phyloP scores from a whole-genome alignment of 192 early-diverging fungal genomes.

The Backusella parvicylindrica region DNA sequence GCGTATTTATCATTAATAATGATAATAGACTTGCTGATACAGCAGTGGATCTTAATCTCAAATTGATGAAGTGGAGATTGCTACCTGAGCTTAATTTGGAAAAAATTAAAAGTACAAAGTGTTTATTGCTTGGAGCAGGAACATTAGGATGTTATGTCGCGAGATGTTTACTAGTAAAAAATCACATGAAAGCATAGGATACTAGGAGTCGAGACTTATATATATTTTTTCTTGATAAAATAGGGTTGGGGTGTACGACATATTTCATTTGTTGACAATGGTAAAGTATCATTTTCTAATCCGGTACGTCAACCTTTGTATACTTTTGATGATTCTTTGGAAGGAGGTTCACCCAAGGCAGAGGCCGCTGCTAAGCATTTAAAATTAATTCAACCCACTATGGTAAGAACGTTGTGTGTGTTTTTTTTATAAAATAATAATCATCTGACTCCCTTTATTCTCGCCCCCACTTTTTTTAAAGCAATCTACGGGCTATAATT shows the following conservation, averaged over 20 bases:
- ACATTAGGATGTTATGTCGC: constrained; percentile 95
- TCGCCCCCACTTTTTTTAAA: background rate
- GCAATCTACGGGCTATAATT: constrained; percentile 44
- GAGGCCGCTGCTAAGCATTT: constrained; percentile 77
- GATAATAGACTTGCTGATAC: constrained; percentile 74
- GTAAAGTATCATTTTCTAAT: constrained; percentile 91
- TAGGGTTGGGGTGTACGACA: constrained; percentile 92
- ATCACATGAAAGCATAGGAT: background rate
- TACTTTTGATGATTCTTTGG: constrained; percentile 82
- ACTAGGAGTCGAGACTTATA: background rate
- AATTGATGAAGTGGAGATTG: constrained; percentile 96
- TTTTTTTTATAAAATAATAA: background rate
- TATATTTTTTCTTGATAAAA: background rate
- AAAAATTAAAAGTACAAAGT: constrained; percentile 70
- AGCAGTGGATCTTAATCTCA: constrained; percentile 91
- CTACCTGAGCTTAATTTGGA: constrained; percentile 82
- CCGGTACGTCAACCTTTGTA: constrained; percentile 95
- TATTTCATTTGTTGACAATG: constrained; percentile 94
- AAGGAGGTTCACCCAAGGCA: constrained; percentile 87
- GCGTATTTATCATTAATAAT: background rate
- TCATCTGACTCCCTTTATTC: background rate
- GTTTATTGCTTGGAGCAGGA: constrained; percentile 88
- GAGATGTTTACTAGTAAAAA: constrained; percentile 64
- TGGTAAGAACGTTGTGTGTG: constrained; percentile 53
- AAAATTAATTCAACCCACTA: constrained; percentile 73